Evolutionary conservation across 108 stramenopile species (phyloP).

Genomic region (Nitzschia sp.): DNA sequence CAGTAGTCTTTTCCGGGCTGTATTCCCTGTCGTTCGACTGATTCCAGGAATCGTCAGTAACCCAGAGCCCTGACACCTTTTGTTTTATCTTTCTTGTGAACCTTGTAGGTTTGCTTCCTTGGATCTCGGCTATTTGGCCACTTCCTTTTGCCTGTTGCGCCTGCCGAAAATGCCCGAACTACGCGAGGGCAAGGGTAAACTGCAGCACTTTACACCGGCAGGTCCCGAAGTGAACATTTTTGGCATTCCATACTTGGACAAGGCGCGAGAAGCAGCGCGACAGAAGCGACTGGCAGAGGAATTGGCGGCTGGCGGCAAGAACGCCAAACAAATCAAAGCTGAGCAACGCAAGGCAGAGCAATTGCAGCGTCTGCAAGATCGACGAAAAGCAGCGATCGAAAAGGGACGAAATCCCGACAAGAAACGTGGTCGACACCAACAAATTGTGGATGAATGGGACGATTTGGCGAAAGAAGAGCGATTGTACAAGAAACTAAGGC

Average conservation of each 20-base stretch:
- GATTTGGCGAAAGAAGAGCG: conserved; percentile 97
- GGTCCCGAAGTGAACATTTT: conserved; percentile 82
- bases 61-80: conserved; percentile 70
- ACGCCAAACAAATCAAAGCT: conserved; percentile 89
- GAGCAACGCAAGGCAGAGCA: conserved; percentile 81
- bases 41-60: conserved; percentile 49
- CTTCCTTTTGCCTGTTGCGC: conserved; percentile 89
- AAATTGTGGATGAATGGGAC: conserved; percentile 97
- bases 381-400: conserved; percentile 57
- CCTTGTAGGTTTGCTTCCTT: conserved; percentile 86
- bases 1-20: conserved; percentile 65
- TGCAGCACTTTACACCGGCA: conserved; percentile 72
- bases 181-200: conserved; percentile 57
- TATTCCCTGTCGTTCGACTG: conserved; percentile 54
- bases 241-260: conserved; percentile 88
- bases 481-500: conserved; percentile 84
- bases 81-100: conserved; percentile 3
- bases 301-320: conserved; percentile 88
- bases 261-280: conserved; percentile 86
- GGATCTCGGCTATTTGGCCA: conserved; percentile 87
- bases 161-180: conserved; percentile 99
- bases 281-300: conserved; percentile 87
- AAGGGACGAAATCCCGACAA: conserved; percentile 91
- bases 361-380: conserved; percentile 57
- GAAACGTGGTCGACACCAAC: conserved; percentile 83